Percentiles rank a stretch among this genome's conserved stretches.
Conservation (phyloP, 495 filamentous ascomycete genomes). For the Talaromyces proteolyticus region DNA sequence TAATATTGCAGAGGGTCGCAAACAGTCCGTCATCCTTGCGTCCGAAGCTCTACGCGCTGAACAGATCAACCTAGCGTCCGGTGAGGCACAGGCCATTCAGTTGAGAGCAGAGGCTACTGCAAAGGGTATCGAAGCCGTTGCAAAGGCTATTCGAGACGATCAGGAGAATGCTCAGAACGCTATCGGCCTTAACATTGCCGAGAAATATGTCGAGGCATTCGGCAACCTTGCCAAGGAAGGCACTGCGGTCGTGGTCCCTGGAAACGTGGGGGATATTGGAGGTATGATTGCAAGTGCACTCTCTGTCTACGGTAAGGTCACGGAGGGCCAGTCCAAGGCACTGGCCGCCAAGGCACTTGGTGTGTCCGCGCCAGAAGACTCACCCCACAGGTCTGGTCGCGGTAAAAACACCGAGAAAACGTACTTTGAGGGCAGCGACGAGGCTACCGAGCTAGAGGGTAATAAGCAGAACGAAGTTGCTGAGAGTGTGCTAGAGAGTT, state of each 20-base stretch:
- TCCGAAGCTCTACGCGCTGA: slow-evolving; percentile 88
- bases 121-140: slow-evolving; percentile 79
- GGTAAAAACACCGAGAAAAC: slow-evolving; percentile 9
- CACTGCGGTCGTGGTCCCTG: slow-evolving; percentile 89
- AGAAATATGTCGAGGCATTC: slow-evolving; percentile 98
- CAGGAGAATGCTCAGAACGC: slow-evolving; percentile 72
- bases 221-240: slow-evolving; percentile 86
- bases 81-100: slow-evolving; percentile 90
- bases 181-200: slow-evolving; percentile 79
- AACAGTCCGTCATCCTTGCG: slow-evolving; percentile 91
- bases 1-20: slow-evolving; percentile 95
- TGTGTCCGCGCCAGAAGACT: slow-evolving; percentile 12
- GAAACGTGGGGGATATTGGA: slow-evolving; percentile 94
- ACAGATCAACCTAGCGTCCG: slow-evolving; percentile 82
- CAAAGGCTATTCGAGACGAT: slow-evolving; percentile 61
- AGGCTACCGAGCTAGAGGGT: slow-evolving; percentile 6
- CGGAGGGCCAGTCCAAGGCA: slow-evolving; percentile 68
- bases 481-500: slow-evolving; percentile 44
- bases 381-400: too few relatives aligned
- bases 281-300: slow-evolving; percentile 96
- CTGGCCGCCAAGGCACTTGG: slow-evolving; percentile 50
- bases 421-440: neutral
- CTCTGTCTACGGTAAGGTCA: slow-evolving; percentile 93
- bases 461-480: slow-evolving; percentile 34
- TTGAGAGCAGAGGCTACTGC: slow-evolving; percentile 84